Evolutionary conservation across 1,284 basidiomycete species (phyloP).

Genomic region (Ustilago xerochloae): DNA sequence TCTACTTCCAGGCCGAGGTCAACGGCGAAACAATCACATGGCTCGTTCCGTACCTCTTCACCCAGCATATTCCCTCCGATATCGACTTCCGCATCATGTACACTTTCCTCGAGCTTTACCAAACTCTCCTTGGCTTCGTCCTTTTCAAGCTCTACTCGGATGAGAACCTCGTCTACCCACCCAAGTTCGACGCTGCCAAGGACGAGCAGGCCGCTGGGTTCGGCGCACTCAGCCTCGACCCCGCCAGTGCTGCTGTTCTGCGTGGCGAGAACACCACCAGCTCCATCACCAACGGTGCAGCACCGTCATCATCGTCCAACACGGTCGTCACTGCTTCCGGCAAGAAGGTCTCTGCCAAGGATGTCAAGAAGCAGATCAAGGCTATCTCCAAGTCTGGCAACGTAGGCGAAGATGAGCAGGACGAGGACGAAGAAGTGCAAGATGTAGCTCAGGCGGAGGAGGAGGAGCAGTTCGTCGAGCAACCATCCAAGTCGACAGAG

Average conservation of each 20-base stretch:
- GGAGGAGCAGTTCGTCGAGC: conserved; percentile 56
- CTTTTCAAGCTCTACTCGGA: conserved; percentile 99
- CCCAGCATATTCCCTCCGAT: conserved; percentile 91
- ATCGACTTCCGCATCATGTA: conserved; percentile 98
- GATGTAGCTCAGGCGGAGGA: conserved; percentile 17
- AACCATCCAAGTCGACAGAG: conserved; percentile 75
- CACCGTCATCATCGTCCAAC: conserved; percentile 25
- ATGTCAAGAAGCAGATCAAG: conserved; percentile 72
- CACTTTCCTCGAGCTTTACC: conserved; percentile 98
- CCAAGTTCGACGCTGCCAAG: conserved; percentile 83
- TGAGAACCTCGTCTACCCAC: conserved; percentile 91
- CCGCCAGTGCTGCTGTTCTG: conserved; percentile 69
- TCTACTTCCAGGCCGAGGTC: conserved; percentile 97
- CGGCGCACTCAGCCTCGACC: conserved; percentile 85
- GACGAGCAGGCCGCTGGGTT: conserved; percentile 86
- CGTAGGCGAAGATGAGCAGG: conserved; percentile 42
- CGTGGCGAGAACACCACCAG: conserved; percentile 45
- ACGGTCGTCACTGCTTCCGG: conserved; percentile 50
- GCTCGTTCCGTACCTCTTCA: conserved; percentile 98
- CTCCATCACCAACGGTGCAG: conserved; percentile 18
- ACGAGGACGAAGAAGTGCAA: conserved; percentile 30
- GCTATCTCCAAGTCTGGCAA: conserved; percentile 67
- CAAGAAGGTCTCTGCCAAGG: conserved; percentile 71
- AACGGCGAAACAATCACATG: conserved; percentile 93
- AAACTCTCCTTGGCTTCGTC: conserved; percentile 93